These are phyloP conservation scores for Globisporangium nodosum DNA, from an alignment of 352 stramenopile species.

Conservation along the genomic window DNA sequence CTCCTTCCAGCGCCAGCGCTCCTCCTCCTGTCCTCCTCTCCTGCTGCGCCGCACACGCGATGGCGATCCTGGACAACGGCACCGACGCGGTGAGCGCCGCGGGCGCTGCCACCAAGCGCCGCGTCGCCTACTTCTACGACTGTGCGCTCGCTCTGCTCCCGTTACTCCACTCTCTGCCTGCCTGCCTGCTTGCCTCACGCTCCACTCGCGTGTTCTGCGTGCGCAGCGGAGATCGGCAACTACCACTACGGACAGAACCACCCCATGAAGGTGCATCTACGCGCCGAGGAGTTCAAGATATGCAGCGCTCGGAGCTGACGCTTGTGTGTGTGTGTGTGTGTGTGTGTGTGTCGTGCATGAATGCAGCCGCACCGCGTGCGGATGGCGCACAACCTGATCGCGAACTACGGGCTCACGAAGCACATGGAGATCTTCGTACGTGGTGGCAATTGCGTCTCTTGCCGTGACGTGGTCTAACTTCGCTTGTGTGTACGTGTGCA, in stretches of 20 bases:
- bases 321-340: background rate
- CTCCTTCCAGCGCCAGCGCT: background rate
- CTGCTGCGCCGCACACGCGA: background rate
- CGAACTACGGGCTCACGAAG: conserved; percentile 99
- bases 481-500: background rate
- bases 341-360: background rate
- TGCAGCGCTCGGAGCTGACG: background rate
- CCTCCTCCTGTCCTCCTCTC: background rate
- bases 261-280: conserved; percentile 64
- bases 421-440: conserved; percentile 98
- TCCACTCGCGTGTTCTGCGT: background rate
- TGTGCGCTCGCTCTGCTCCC: conserved; percentile 27
- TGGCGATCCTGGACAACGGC: conserved; percentile 16
- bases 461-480: background rate
- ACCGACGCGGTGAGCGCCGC: conserved; percentile 12
- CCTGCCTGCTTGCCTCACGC: background rate
- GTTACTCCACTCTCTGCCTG: background rate
- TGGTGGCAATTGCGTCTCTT: conserved; percentile 10
- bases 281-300: background rate
- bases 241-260: conserved; percentile 97
- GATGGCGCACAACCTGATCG: conserved; percentile 99
- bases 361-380: conserved; percentile 94
- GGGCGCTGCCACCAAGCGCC: conserved; percentile 49
- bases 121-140: conserved; percentile 89
- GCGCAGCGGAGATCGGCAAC: conserved; percentile 95